Conservation (phyloP, 1,284 basidiomycete genomes). For the Puccinia horiana region DNA sequence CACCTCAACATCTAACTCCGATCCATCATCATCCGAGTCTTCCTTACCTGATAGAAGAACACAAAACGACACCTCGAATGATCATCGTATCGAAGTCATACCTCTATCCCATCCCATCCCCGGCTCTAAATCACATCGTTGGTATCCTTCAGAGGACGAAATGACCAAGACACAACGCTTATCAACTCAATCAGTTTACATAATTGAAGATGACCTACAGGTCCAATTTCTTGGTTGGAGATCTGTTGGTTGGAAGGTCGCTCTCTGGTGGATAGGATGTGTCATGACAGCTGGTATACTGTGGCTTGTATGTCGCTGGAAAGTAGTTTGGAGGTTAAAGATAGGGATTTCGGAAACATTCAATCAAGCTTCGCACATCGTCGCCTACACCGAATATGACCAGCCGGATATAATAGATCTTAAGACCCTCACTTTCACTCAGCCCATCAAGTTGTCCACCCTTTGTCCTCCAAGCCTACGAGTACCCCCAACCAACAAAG, state of each 20-base stretch:
- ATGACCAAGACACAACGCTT: constrained; percentile 16
- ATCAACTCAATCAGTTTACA: constrained; percentile 75
- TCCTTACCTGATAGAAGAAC: constrained; percentile 51
- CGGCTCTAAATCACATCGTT: constrained; percentile 41
- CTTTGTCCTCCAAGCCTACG: constrained; percentile 66
- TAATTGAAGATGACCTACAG: constrained; percentile 86
- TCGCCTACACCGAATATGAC: constrained; percentile 83
- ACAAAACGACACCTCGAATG: constrained; percentile 46
- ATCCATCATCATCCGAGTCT: constrained; percentile 48
- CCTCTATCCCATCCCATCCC: constrained; percentile 40
- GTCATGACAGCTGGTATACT: constrained; percentile 74
- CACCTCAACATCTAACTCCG: constrained; percentile 47
- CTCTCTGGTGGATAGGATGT: constrained; percentile 74
- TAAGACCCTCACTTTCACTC: constrained; percentile 70
- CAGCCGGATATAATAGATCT: constrained; percentile 77
- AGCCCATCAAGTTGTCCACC: constrained; percentile 67
- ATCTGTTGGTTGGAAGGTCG: constrained; percentile 67
- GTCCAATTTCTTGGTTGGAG: constrained; percentile 89
- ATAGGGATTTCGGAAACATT: constrained; percentile 84
- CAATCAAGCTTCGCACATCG: constrained; percentile 72
- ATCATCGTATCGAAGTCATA: constrained; percentile 46
- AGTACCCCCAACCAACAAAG: constrained; percentile 49
- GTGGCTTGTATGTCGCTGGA: constrained; percentile 86
- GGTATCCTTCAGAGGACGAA: constrained; percentile 28
- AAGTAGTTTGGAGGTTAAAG: constrained; percentile 82